Evolutionary conservation across 148 eudicot genomes (phyloP), one percentile per base, ranked within the genome.

Genomic region (Bassia scoparia): DNA sequence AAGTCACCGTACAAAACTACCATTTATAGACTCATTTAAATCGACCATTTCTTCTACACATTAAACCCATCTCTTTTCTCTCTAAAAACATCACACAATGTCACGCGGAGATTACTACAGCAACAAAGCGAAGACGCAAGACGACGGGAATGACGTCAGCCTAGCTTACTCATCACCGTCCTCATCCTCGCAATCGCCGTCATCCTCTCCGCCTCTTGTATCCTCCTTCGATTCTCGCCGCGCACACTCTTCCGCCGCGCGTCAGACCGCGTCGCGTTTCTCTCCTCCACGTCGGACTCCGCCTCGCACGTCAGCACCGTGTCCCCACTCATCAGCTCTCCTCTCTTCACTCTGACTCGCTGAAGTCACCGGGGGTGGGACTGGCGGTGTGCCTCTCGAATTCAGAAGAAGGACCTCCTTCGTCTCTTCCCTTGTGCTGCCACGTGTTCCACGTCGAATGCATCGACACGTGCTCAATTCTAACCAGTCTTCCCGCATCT

Each of bases 381-480:
- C 14, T 95, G 99, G 92, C 97, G 5, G 97, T 95, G 0, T 95
- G 99, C 41, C 66, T 95, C 1, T 88, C 96, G 3, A 85, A 50
- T 92, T 95, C 81, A 95, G 74, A 66, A 71, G 50, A 58, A 83
- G 4, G 99, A 95, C 80, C 87, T 79, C 69, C 89, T 95, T 8
- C 90, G 97, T 0, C 68, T 95, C 3, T 79, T 95, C 97, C 99
- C 0, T 67, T 92, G 11, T 91, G 99, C 52, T 95, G 97, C 67
- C 99, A 95, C 78, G 97, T 93, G 0, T 95, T 95, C 26, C 99
- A 95, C 72, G 81, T 83, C 3, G 81, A 60, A 1, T 95, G 99
- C 55, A 87, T 95, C 66, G 99, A 92, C 84, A 69, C 94, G 56
- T 95, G 99, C 87, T 95, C 0, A 35, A 60, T 9, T n/a, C 83